phyloP scores from a whole-genome alignment of 2,329 filamentous ascomycete species.

The Colletotrichum phormii region DNA sequence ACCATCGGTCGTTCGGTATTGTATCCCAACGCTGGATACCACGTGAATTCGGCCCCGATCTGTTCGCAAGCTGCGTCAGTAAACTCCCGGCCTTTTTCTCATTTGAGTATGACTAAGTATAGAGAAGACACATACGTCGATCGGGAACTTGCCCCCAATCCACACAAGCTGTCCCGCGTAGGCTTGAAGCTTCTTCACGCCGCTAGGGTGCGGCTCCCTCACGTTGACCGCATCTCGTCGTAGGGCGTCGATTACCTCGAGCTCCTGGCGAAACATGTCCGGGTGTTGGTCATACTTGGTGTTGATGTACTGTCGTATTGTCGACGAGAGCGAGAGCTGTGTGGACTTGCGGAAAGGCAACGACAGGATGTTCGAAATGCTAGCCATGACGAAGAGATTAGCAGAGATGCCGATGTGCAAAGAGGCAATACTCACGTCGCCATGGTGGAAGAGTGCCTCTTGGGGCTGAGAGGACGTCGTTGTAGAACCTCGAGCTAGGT shows the following conservation, averaged over 20 bases:
- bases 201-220: slow-evolving; percentile 87
- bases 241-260: slow-evolving; percentile 84
- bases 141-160: slow-evolving; percentile 95
- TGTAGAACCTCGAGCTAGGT: slow-evolving; percentile 17
- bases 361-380: slow-evolving; percentile 72
- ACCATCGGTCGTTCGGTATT: slow-evolving; percentile 80
- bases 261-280: slow-evolving; percentile 93
- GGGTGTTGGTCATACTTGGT: slow-evolving; percentile 99
- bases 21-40: slow-evolving; percentile 95
- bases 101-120: slow-evolving; percentile 1
- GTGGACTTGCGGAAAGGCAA: slow-evolving; percentile 91
- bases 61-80: slow-evolving; percentile 47
- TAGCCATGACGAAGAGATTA: slow-evolving; percentile 20
- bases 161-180: slow-evolving; percentile 95
- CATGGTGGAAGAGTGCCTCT: slow-evolving; percentile 37
- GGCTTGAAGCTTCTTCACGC: slow-evolving; percentile 86
- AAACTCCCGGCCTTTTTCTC: background rate
- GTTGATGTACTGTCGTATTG: slow-evolving; percentile 95
- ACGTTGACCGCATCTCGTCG: slow-evolving; percentile 90
- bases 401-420: background rate
- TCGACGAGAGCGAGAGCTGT: slow-evolving; percentile 79
- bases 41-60: slow-evolving; percentile 95
- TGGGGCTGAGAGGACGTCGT: background rate
- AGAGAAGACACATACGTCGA: slow-evolving; percentile 72
- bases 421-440: slow-evolving; percentile 40